phyloP scores from a whole-genome alignment of 2,329 filamentous ascomycete genomes.

The Cercospora sp. region DNA sequence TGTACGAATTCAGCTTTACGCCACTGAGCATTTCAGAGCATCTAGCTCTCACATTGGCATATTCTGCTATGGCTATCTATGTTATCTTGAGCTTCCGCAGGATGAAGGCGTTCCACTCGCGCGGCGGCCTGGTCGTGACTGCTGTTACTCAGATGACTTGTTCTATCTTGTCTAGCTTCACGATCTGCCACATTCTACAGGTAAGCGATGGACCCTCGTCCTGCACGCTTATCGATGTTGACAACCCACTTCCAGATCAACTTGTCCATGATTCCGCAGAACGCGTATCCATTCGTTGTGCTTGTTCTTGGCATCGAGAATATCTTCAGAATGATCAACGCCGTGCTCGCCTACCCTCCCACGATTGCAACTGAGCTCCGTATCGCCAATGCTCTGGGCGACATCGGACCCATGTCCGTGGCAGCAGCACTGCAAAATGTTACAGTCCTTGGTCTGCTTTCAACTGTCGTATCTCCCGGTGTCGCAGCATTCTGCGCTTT shows the following conservation, averaged over 20 bases:
- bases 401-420: constrained; percentile 69
- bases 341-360: constrained; percentile 69
- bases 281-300: constrained; percentile 75
- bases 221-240: background rate
- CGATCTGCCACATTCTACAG: constrained; percentile 72
- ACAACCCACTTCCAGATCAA: constrained; percentile 51
- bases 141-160: constrained; percentile 66
- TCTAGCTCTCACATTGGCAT: constrained; percentile 64
- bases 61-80: constrained; percentile 64
- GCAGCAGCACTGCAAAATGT: constrained; percentile 70
- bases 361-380: constrained; percentile 68
- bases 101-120: constrained; percentile 73
- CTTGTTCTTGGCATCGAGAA: constrained; percentile 77
- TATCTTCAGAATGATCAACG: constrained; percentile 72
- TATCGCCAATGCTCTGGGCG: constrained; percentile 72
- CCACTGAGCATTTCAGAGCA: constrained; percentile 70
- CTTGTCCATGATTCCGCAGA: constrained; percentile 70
- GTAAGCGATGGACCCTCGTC: constrained; percentile 28
- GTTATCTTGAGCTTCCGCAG: constrained; percentile 68
- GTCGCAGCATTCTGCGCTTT: constrained; percentile 76
- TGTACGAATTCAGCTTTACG: constrained; percentile 78
- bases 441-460: constrained; percentile 64
- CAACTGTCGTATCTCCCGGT: constrained; percentile 66
- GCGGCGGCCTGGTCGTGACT: constrained; percentile 69
- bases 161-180: constrained; percentile 77